A percentile compares a stretch with the other conserved stretches of the same genome.
phyloP scores from a whole-genome alignment of 2,329 filamentous ascomycete species.

The Aphanocladium album region DNA sequence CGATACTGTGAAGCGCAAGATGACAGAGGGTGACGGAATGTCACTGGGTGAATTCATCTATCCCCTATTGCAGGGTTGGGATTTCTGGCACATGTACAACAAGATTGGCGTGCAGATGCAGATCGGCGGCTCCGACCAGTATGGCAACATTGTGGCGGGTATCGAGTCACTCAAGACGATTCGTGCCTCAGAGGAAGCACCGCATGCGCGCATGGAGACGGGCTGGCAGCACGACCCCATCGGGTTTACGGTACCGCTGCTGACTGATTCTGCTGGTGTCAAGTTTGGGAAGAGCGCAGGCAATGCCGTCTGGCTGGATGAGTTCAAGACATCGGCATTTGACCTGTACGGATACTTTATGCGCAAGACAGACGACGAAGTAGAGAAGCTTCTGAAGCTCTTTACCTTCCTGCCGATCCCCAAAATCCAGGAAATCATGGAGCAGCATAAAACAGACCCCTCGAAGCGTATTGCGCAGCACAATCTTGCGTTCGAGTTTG shows the following conservation, averaged over 20 bases:
- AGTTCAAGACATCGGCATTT: slow-evolving; percentile 71
- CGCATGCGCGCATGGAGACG: slow-evolving; percentile 32
- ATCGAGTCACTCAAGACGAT: slow-evolving; percentile 79
- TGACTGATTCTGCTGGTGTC: slow-evolving; percentile 77
- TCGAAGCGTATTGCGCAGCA: slow-evolving; percentile 77
- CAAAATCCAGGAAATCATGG: slow-evolving; percentile 64
- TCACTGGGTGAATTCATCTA: slow-evolving; percentile 92
- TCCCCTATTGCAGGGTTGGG: slow-evolving; percentile 89
- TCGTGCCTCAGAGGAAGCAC: slow-evolving; percentile 50
- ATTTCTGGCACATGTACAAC: slow-evolving; percentile 84
- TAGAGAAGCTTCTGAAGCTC: slow-evolving; percentile 76
- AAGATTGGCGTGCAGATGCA: slow-evolving; percentile 70
- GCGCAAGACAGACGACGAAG: slow-evolving; percentile 71
- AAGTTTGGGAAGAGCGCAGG: slow-evolving; percentile 96
- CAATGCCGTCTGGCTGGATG: slow-evolving; percentile 90
- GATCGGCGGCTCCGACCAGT: slow-evolving; percentile 93
- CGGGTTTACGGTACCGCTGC: slow-evolving; percentile 84
- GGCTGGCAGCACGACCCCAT: slow-evolving; percentile 55
- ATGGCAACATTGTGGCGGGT: slow-evolving; percentile 89
- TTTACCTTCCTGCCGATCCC: slow-evolving; percentile 80
- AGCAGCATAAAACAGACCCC: slow-evolving; percentile 61
- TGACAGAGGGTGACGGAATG: slow-evolving; percentile 86
- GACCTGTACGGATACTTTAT: slow-evolving; percentile 92
- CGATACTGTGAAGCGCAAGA: slow-evolving; percentile 80
- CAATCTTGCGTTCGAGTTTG: slow-evolving; percentile 72